Base-by-base conservation (phyloP, 768 basidiomycete species). In the Pholiota conissans region DNA sequence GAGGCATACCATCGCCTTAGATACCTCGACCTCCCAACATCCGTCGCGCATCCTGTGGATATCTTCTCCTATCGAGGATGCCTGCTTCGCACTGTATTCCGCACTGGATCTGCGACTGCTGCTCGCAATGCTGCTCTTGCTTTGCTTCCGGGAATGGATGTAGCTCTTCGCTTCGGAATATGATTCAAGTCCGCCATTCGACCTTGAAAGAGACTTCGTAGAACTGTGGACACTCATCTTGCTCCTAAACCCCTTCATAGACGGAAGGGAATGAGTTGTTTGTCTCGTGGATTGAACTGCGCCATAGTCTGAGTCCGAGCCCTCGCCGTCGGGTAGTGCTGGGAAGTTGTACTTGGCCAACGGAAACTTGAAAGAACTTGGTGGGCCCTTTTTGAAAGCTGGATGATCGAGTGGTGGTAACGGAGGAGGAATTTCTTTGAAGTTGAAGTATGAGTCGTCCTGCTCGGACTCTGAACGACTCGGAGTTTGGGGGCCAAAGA, bases 1-100 rank as follows among this genome's bases (percentile, higher is more conserved):
- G 26, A 85, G 67, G 34, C 76, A 71, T 35, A 86, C 63, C 55
- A 86, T 80, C 61, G 84, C 80, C 57, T 77, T 79, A 40, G 84
- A 82, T 18, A 86, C 81, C 54, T 80, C 76, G 3, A 82, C 82
- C 55, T 84, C 82, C 86, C 85, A 87, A 55, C 75, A 76, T 27
- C 71, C 75, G 32, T 74, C 74, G 39, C 71, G 69, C 13, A 65
- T 70, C 51, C 58, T 61, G 32, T 68, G 53, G 16, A 53, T 26
- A 28, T 30, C 52, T 30, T 54, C 53, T 45, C 66, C 62, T 26
- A 67, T 59, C 26, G 65, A 70, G 26, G 71, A 65, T 34, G 81
- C 84, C 63, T 81, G 79, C 52, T 75, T 66, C 16, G 83, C 75
- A 48, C 75, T 83, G 72, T 81, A 85, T 50, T 86, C 84, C 26